Evolutionary conservation across 2,329 filamentous ascomycete genomes (phyloP).

Genomic region (Gaeumannomyces sp.): DNA sequence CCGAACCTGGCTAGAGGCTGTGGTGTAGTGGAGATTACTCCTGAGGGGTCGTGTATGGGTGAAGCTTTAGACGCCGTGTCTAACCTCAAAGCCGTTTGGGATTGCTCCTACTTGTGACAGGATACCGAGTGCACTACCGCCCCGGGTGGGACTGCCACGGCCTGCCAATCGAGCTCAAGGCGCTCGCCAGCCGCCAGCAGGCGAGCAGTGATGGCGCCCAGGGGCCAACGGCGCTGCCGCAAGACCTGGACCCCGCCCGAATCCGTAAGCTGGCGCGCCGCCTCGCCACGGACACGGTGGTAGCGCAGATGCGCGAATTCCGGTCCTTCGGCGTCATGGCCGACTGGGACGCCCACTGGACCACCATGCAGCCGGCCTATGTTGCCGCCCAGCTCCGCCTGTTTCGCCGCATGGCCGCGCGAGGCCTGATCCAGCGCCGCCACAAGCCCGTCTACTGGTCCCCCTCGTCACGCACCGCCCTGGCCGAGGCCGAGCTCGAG

Average conservation of each 20-base stretch:
- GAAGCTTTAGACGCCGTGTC: neutral
- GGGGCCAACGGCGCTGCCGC: conserved; percentile 15
- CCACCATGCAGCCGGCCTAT: conserved; percentile 70
- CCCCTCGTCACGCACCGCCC: conserved; percentile 67
- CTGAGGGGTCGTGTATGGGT: conserved; percentile 19
- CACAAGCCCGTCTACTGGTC: conserved; percentile 87
- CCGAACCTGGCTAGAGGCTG: neutral
- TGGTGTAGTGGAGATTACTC: neutral
- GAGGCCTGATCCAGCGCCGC: conserved; percentile 68
- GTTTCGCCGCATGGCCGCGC: conserved; percentile 68
- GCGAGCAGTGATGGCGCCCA: conserved; percentile 12
- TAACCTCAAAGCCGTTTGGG: neutral
- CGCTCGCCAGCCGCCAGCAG: conserved; percentile 51
- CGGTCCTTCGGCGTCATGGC: conserved; percentile 70
- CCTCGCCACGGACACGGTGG: conserved; percentile 62
- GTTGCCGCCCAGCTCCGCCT: conserved; percentile 69
- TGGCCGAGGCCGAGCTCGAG: conserved; percentile 80
- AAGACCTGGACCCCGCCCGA: conserved; percentile 42
- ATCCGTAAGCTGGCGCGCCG: conserved; percentile 59
- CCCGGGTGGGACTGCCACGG: conserved; percentile 99
- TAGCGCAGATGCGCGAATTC: conserved; percentile 69
- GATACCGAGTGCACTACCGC: conserved; percentile 70
- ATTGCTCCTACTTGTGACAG: conserved; percentile 14
- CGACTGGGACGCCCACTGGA: conserved; percentile 72
- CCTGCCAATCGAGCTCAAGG: conserved; percentile 93